A percentile compares a stretch with the other conserved stretches of the same genome.
These are phyloP conservation scores for Chlorencoelia australis DNA, from an alignment of 2,329 filamentous ascomycete genomes.

Conservation along the genomic window DNA sequence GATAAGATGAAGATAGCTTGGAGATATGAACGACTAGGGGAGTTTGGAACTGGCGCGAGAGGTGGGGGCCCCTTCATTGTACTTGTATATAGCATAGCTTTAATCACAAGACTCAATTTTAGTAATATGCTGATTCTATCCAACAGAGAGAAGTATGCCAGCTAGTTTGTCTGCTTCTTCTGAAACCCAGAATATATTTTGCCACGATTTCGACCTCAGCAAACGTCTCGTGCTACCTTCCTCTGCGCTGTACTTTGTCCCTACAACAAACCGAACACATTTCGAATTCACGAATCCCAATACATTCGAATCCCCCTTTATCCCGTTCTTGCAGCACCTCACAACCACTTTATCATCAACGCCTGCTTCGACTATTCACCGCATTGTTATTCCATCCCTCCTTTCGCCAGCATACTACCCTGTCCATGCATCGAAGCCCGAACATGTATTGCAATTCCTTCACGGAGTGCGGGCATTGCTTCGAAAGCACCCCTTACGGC, in stretches of 20 bases:
- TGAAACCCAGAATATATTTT: too few relatives aligned
- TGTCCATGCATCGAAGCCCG: conserved; percentile 56
- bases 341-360: conserved; percentile 43
- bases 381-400: conserved; percentile 74
- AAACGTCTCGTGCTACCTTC: conserved; percentile 51
- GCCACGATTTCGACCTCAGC: conserved; percentile 63
- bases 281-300: conserved; percentile 24
- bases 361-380: conserved; percentile 57
- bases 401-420: conserved; percentile 81
- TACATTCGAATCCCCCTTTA: conserved; percentile 44
- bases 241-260: conserved; percentile 42
- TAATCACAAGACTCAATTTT: conserved; percentile 13
- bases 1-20: conserved; percentile 99
- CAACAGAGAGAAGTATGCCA: conserved; percentile 20
- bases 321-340: conserved; percentile 51
- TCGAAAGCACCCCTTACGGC: conserved; percentile 50
- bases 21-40: conserved; percentile 82
- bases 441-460: conserved; percentile 68
- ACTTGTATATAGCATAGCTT: conserved; percentile 44
- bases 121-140: conserved; percentile 11
- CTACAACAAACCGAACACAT: conserved; percentile 26
- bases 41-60: conserved; percentile 47
- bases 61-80: conserved; percentile 27
- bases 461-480: conserved; percentile 69
- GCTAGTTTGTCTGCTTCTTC: too few relatives aligned